phyloP scores from a whole-genome alignment of 2,329 filamentous ascomycete genomes.

The Talaromyces verruculosus region DNA sequence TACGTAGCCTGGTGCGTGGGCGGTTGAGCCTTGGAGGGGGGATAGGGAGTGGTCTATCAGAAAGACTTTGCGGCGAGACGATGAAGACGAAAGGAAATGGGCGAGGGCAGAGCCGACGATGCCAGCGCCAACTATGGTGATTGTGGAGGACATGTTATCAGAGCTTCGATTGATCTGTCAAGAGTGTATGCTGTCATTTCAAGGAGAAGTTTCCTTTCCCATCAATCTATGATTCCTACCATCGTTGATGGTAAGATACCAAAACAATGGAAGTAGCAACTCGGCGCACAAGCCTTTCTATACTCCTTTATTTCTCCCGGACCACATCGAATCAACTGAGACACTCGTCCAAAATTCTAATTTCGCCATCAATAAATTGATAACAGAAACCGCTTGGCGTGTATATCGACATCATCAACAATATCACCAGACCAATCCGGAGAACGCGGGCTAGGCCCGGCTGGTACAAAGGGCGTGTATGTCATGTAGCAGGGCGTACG shows the following conservation, averaged over 20 bases:
- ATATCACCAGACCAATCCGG: neutral
- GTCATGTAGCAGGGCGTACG: neutral
- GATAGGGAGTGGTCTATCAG: slow-evolving; percentile 32
- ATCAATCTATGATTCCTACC: neutral
- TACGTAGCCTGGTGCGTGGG: slow-evolving; percentile 37
- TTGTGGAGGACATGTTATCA: neutral
- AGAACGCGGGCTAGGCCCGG: neutral
- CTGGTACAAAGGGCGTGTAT: neutral
- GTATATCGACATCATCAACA: slow-evolving; percentile 1
- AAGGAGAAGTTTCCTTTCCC: neutral
- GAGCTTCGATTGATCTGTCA: neutral
- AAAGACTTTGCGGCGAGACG: slow-evolving; percentile 23
- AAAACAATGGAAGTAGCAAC: neutral
- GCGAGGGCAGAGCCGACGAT: slow-evolving; percentile 39
- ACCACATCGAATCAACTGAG: neutral
- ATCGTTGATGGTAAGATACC: neutral
- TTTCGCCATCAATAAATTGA: neutral
- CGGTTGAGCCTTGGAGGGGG: slow-evolving; percentile 33
- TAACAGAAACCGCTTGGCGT: neutral
- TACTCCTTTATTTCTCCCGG: neutral
- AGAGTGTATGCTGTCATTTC: neutral
- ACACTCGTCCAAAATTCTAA: neutral
- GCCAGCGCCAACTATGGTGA: slow-evolving; percentile 30
- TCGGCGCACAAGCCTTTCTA: neutral
- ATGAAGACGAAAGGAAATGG: slow-evolving; percentile 31